Evolutionary conservation across 148 eudicot genomes (phyloP).

Genomic region (Simmondsia chinensis): DNA sequence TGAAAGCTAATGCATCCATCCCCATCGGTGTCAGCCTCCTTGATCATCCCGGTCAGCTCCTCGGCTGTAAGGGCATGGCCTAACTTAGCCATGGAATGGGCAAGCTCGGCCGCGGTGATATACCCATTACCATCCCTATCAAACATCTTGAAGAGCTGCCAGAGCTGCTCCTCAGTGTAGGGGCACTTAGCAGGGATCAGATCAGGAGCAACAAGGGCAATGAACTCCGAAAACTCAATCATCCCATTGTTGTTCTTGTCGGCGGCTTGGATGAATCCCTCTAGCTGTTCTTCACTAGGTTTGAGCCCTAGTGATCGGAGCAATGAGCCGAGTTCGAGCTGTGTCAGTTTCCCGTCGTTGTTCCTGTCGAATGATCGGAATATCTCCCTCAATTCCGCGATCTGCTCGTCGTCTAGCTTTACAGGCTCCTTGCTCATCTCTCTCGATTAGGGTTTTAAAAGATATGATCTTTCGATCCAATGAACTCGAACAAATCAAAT

Average conservation of each 20-base stretch:
- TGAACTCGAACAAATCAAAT: too few relatives aligned
- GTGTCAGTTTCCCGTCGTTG: constrained; percentile 36
- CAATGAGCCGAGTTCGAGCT: constrained; percentile 34
- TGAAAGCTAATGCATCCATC: constrained; percentile 35
- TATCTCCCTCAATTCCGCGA: constrained; percentile 35
- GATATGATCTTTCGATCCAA: too few relatives aligned
- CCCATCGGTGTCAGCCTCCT: constrained; percentile 35
- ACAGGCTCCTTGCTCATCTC: constrained; percentile 29
- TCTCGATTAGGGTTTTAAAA: too few relatives aligned
- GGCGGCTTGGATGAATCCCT: constrained; percentile 31
- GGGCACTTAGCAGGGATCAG: constrained; percentile 41
- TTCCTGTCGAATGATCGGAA: constrained; percentile 33
- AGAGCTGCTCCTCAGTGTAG: constrained; percentile 32
- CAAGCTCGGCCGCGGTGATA: constrained; percentile 39
- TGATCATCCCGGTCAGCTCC: constrained; percentile 45
- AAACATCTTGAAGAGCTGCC: constrained; percentile 27
- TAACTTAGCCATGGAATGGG: constrained; percentile 39
- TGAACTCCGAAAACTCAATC: constrained; percentile 41
- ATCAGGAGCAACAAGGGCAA: constrained; percentile 35
- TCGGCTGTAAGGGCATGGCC: constrained; percentile 39
- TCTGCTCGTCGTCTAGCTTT: constrained; percentile 36
- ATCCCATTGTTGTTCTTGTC: constrained; percentile 40
- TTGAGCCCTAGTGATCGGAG: constrained; percentile 32
- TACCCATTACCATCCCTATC: constrained; percentile 34
- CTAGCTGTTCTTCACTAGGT: constrained; percentile 33